Conservation (phyloP, 805 yeast species). For the Saccharomyces paradoxus region DNA sequence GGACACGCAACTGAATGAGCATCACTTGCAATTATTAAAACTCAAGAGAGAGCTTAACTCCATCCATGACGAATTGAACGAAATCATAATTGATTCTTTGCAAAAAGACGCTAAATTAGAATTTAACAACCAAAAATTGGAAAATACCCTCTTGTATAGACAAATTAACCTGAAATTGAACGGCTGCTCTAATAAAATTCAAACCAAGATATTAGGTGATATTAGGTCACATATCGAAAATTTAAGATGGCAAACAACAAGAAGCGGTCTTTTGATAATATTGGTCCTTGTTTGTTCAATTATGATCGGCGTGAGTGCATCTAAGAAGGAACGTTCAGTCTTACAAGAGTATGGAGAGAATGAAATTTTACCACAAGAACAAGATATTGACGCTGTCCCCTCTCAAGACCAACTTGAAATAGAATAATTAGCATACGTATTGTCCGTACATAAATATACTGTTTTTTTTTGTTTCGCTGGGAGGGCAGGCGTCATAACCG, state of each 20-base stretch:
- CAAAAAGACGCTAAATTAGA: constrained; percentile 77
- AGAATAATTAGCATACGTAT: not conserved
- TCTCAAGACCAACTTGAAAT: not conserved
- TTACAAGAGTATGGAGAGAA: constrained; percentile 25
- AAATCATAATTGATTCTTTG: constrained; percentile 45
- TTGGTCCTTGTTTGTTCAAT: constrained; percentile 54
- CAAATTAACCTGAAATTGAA: constrained; percentile 62
- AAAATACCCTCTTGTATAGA: constrained; percentile 69
- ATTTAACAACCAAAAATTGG: constrained; percentile 77
- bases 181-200: constrained; percentile 76
- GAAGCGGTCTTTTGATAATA: constrained; percentile 78
- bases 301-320: constrained; percentile 43
- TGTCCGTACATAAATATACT: not conserved
- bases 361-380: too few relatives aligned
- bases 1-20: constrained; percentile 58
- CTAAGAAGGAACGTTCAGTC: constrained; percentile 31
- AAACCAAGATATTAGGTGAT: constrained; percentile 72
- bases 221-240: constrained; percentile 81
- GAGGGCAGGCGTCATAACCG: not conserved
- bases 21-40: constrained; percentile 56
- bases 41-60: constrained; percentile 66
- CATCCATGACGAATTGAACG: constrained; percentile 69
- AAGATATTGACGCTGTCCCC: not conserved
- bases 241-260: constrained; percentile 85
- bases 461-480: constrained; percentile 10